These are phyloP conservation scores for Pestalotiopsis sp. DNA, from an alignment of 2,329 filamentous ascomycete genomes.

Conservation along the genomic window DNA sequence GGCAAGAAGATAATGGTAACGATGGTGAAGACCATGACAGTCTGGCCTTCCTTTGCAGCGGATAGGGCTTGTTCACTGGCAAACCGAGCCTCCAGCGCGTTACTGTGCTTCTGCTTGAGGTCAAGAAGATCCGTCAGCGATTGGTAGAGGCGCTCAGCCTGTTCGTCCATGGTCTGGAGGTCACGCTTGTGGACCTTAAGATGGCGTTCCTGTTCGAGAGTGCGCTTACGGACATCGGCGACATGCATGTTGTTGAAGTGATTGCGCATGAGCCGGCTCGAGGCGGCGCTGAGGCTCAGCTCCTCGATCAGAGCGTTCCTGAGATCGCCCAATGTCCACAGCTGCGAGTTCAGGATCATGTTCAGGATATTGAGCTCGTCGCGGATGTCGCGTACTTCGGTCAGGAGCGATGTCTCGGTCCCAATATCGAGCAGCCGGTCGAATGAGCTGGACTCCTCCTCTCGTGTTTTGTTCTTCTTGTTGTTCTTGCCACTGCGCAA, in stretches of 20 bases:
- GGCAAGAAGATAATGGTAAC: conserved; percentile 47
- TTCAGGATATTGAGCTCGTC: conserved; percentile 67
- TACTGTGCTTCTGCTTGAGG: conserved; percentile 70
- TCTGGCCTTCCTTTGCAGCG: conserved; percentile 52
- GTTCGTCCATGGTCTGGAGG: conserved; percentile 64
- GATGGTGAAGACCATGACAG: conserved; percentile 43
- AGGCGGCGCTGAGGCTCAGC: conserved; percentile 19
- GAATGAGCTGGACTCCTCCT: conserved; percentile 41
- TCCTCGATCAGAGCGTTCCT: conserved; percentile 42
- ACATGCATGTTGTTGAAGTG: conserved; percentile 28
- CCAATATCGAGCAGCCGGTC: conserved; percentile 61
- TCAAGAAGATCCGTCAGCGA: conserved; percentile 65
- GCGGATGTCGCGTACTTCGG: conserved; percentile 68
- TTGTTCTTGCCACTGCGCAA: conserved; percentile 15
- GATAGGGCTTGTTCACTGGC: conserved; percentile 62
- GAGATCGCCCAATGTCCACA: conserved; percentile 47
- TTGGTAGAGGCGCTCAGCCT: conserved; percentile 61
- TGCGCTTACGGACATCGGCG: conserved; percentile 52
- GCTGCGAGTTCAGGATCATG: conserved; percentile 52
- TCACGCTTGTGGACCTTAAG: conserved; percentile 61
- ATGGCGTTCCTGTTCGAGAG: conserved; percentile 57
- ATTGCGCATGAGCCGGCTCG: conserved; percentile 22
- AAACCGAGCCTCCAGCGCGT: conserved; percentile 66
- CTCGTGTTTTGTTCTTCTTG: conserved; percentile 31
- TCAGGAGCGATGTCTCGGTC: conserved; percentile 60